Percentiles rank a stretch among this genome's conserved stretches.
These are phyloP conservation scores for Papiliotrema fonsecae DNA, from an alignment of 1,284 basidiomycete genomes.

Conservation along the genomic window DNA sequence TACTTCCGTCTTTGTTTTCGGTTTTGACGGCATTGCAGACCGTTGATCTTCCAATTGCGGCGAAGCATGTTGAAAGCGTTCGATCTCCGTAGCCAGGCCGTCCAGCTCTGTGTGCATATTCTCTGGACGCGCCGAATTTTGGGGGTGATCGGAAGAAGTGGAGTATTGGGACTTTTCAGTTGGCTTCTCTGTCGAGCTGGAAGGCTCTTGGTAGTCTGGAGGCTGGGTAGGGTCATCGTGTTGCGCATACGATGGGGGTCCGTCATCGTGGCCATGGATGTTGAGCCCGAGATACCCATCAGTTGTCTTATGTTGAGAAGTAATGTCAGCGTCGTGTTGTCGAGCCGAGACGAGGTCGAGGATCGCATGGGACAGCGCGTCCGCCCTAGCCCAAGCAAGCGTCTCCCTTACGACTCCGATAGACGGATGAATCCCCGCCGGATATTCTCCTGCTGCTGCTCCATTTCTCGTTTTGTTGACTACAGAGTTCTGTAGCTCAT, in stretches of 20 bases:
- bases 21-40: constrained; percentile 60
- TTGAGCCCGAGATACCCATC: too few species aligned
- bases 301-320: too few species aligned
- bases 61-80: constrained; percentile 70
- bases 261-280: neutral
- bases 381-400: constrained; percentile 31
- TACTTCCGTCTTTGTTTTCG: neutral
- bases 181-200: neutral
- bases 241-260: constrained; percentile 5
- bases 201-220: neutral
- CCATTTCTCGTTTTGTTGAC: too few species aligned
- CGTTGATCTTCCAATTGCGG: constrained; percentile 82
- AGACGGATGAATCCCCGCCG: constrained; percentile 16
- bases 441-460: too few species aligned
- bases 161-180: too few species aligned
- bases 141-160: too few species aligned
- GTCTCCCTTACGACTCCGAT: constrained; percentile 26
- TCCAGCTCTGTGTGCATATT: constrained; percentile 60
- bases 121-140: constrained; percentile 7
- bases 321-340: neutral
- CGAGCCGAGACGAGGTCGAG: constrained; percentile 11
- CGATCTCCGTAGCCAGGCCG: constrained; percentile 74
- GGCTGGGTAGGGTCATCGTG: neutral
- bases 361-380: constrained; percentile 23
- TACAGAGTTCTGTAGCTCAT: constrained; percentile 4